Conservation (phyloP, 371 early-diverging fungal species). For the Lichtheimia ramosa region DNA sequence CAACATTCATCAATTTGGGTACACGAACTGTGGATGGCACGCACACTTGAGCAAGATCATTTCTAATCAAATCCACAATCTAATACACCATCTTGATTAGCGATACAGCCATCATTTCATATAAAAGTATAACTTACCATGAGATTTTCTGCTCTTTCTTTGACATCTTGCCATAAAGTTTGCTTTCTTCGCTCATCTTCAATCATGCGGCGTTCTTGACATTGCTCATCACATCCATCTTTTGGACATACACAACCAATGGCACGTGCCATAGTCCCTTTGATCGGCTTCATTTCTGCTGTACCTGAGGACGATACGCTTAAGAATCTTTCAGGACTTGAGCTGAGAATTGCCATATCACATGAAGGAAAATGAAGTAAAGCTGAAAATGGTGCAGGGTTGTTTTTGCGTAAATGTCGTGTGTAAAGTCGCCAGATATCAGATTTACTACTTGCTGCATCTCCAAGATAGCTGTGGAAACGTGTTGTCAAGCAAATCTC, state of each 20-base stretch:
- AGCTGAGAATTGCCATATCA: conserved; percentile 48
- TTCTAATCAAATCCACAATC: conserved; percentile 96
- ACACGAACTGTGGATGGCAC: conserved; percentile 72
- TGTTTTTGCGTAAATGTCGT: conserved; percentile 63
- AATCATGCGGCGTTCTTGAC: conserved; percentile 22
- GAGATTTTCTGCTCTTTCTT: conserved; percentile 94
- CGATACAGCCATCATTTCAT: not conserved
- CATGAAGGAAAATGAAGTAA: conserved; percentile 53
- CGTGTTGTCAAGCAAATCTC: conserved; percentile 93
- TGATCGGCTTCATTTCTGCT: conserved; percentile 95
- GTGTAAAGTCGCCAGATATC: conserved; percentile 60
- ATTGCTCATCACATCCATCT: conserved; percentile 28
- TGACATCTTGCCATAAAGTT: conserved; percentile 70
- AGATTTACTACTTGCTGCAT: not conserved
- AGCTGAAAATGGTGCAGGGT: conserved; percentile 90
- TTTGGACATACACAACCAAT: conserved; percentile 43
- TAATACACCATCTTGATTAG: conserved; percentile 21
- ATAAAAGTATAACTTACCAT: conserved; percentile 72
- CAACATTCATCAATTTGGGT: conserved; percentile 87
- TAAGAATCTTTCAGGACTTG: conserved; percentile 91
- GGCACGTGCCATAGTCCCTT: conserved; percentile 78
- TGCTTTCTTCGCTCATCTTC: conserved; percentile 56
- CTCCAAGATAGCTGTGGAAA: conserved; percentile 44
- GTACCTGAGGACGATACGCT: conserved; percentile 50
- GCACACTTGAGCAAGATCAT: conserved; percentile 82